phyloP scores from a whole-genome alignment of 805 yeast genomes.

The Wickerhamiella hasegawae region DNA sequence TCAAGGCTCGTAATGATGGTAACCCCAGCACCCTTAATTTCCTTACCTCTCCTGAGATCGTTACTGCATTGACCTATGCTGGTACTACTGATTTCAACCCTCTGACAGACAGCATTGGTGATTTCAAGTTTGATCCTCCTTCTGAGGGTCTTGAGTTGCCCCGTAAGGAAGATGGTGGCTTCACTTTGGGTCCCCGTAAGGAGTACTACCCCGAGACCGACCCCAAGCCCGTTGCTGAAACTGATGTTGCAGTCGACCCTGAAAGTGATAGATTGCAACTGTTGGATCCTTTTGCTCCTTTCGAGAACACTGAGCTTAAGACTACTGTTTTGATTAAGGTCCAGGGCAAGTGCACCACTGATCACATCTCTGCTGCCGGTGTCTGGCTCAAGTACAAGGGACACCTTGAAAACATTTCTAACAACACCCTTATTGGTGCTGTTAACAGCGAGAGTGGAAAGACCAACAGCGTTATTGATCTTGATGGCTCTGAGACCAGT shows the following conservation, averaged over 20 bases:
- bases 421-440: conserved; percentile 93
- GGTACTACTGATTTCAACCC: conserved; percentile 92
- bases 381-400: conserved; percentile 98
- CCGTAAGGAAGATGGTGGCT: conserved; percentile 35
- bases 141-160: conserved; percentile 82
- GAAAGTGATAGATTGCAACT: conserved; percentile 84
- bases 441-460: conserved; percentile 94
- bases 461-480: conserved; percentile 78
- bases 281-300: conserved; percentile 72
- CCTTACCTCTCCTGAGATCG: conserved; percentile 96
- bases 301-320: conserved; percentile 73
- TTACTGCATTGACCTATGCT: conserved; percentile 90
- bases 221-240: conserved; percentile 48
- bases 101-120: conserved; percentile 65
- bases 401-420: conserved; percentile 85
- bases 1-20: conserved; percentile 96
- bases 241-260: conserved; percentile 58
- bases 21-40: conserved; percentile 95
- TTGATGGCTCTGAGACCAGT: conserved; percentile 57
- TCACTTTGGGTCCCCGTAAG: conserved; percentile 47
- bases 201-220: conserved; percentile 59
- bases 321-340: conserved; percentile 73
- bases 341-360: conserved; percentile 96
- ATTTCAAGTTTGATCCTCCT: conserved; percentile 60
- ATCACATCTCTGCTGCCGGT: conserved; percentile 97